Base-by-base conservation (phyloP, 371 early-diverging fungal species). In the Thermomucor indicae-seudaticae region DNA sequence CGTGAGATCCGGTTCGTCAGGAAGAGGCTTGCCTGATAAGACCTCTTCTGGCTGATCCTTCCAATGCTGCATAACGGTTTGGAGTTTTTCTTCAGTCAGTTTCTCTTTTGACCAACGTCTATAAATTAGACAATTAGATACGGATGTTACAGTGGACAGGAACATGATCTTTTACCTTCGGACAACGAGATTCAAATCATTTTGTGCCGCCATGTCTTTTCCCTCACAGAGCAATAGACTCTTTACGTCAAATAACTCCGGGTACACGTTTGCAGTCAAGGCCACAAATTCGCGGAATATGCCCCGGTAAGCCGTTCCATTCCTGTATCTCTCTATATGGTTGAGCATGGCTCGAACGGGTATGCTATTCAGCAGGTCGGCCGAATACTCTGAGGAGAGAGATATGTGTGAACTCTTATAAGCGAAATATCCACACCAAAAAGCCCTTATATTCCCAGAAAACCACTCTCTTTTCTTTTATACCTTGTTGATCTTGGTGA, bases 231-330 rank as follows among this genome's bases (percentile, higher is more conserved):
- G 50, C 23, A 77, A 42, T 25, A 77, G 63, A 25, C 65, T 63
- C 6, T 54, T 57, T 20, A 78, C 64, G 40, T 78, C 75, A 50
- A 78, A 75, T n/a, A 75, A 48, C 39, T 78, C 75, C 6, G 79
- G 79, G 45, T 59, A 75, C 45, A 70, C 34, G 25, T 67, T 69
- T 34, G 75, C 75, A 4, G 70, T 60, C 6, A 72, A 47, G 6
- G 65, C 60, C 3, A 73, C 29, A 17, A 78, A 40, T 49, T 78
- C 73, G 12, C 72, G 58, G 49, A 71, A 75, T 2, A 78, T 70
- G 2, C 62, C 53, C 29, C 54, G 56, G 31, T 73, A 78, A 6
- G 62, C 70, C 4, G 49, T 37, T 16, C 59, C 60, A 10, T 54
- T 30, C 20, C 65, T 55, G 39, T 54, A 52, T 3, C 39, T 35